Conservation (phyloP, 306 rosid species). For the Echinosophora koreensis region DNA sequence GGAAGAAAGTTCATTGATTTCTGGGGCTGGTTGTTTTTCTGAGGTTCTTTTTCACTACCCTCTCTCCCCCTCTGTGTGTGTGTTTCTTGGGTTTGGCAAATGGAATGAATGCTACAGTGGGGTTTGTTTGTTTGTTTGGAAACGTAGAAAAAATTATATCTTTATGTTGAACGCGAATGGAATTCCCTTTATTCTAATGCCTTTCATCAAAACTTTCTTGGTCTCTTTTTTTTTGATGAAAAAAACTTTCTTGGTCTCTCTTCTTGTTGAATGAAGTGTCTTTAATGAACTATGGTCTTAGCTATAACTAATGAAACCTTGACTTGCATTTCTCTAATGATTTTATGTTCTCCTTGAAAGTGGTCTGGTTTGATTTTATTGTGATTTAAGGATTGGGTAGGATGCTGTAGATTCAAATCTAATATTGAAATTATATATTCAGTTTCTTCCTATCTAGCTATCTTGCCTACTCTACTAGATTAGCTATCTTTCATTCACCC, state of each 20-base stretch:
- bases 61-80: constrained; percentile 16
- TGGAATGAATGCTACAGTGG: constrained; percentile 27
- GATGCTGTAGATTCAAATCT: constrained; percentile 32
- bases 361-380: constrained; percentile 36
- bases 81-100: constrained; percentile 43
- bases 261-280: constrained; percentile 28
- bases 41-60: constrained; percentile 40
- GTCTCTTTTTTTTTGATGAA: constrained; percentile 19
- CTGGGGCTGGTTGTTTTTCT: constrained; percentile 42
- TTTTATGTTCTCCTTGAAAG: constrained; percentile 28
- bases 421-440: constrained; percentile 16
- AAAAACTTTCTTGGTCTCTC: too few species aligned
- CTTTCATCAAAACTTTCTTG: constrained; percentile 29
- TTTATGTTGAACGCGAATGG: constrained; percentile 11
- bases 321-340: neutral
- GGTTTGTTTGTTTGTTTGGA: constrained; percentile 34
- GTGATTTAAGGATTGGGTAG: constrained; percentile 21
- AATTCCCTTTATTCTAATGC: constrained; percentile 10
- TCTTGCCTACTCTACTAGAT: neutral
- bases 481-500: constrained; percentile 6
- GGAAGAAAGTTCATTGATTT: constrained; percentile 43
- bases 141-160: neutral
- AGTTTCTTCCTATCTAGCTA: constrained; percentile 6
- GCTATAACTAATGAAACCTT: constrained; percentile 14
- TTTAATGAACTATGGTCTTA: constrained; percentile 24